Evolutionary conservation across 768 basidiomycete species (phyloP), one percentile per base, ranked within the genome.

Genomic region (Ramaria sp.): DNA sequence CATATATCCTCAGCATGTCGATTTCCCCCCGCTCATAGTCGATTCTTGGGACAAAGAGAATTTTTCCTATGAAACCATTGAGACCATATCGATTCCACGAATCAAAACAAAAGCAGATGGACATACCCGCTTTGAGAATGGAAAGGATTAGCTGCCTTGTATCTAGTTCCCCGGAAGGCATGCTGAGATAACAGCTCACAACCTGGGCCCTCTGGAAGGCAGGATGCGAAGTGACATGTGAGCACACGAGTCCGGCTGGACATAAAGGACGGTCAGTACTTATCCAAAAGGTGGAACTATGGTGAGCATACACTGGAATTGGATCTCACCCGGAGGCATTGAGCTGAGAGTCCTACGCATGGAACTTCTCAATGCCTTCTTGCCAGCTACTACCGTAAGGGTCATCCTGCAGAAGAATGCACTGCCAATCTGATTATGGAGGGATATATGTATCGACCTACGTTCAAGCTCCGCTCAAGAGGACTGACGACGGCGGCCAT

Each of bases 111-210:
- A 27, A 52, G 13, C 51, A 15, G 20, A 32, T 9, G 39, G 4
- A 47, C 78, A 42, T 56, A 86, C 86, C 79, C 9, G 68, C 65
- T 20, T 69, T 62, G n/a, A 88, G 64, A 52, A 88, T 74, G 13
- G 70, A 70, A 10, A 72, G 64, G 10, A 78, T 72, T 34, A 89
- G 58, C 0, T 63, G 61, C 3, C 72, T 62, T 0, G 88, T 89
- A 60, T 82, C 74, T 24, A 81, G 71, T 61, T 90, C 88, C 3
- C 75, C 83, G 1, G 74, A 64, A 10, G 85, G 84, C 88, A 90
- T 88, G 66, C 79, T 88, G 39, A 90, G 71, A 64, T 84, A 90
- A 65, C 88, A 90, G 69, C 85, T 81, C 28, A 88, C 64, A 4
- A 71, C 70, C 49, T 66, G 72, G 49, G 73, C 74, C 37, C 61